A percentile compares a stretch with the other conserved stretches of the same genome.
Evolutionary conservation across 2,329 filamentous ascomycete genomes (phyloP).

Genomic region (Penicillium nordicum): DNA sequence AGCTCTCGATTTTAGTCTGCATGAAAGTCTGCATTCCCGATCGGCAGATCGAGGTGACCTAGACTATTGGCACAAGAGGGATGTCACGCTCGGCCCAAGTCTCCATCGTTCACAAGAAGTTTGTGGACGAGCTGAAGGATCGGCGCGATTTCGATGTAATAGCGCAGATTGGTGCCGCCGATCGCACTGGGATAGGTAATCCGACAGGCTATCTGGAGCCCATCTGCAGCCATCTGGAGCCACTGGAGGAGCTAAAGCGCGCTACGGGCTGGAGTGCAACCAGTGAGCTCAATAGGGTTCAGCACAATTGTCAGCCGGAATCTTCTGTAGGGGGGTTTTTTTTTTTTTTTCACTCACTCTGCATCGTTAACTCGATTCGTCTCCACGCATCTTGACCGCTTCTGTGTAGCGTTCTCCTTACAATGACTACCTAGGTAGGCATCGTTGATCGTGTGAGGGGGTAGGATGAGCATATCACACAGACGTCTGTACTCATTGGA

Average conservation of each 20-base stretch:
- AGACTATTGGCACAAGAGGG: constrained; percentile 11
- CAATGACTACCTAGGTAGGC: background rate
- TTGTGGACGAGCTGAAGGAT: constrained; percentile 20
- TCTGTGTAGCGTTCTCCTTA: background rate
- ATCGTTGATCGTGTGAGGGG: background rate
- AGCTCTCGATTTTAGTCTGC: constrained; percentile 18
- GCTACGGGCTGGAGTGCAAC: constrained; percentile 24
- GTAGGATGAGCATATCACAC: background rate
- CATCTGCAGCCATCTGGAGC: constrained; percentile 16
- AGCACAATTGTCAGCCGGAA: constrained; percentile 20
- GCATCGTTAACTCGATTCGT: constrained; percentile 1
- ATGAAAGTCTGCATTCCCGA: constrained; percentile 6
- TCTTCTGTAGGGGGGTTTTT: constrained; percentile 10
- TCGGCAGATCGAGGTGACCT: constrained; percentile 19
- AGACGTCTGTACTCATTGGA: background rate
- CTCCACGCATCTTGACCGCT: constrained; percentile 12
- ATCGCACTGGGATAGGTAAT: constrained; percentile 18
- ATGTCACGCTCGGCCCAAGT: constrained; percentile 8
- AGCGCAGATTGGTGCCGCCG: constrained; percentile 22
- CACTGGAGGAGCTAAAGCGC: constrained; percentile 7
- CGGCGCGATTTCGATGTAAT: constrained; percentile 26
- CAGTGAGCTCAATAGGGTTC: constrained; percentile 20
- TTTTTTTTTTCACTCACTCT: background rate
- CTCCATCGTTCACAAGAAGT: constrained; percentile 23
- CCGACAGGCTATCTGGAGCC: constrained; percentile 11